Base-by-base conservation (phyloP, 352 stramenopile genomes). In the Aphanomyces stellatus region DNA sequence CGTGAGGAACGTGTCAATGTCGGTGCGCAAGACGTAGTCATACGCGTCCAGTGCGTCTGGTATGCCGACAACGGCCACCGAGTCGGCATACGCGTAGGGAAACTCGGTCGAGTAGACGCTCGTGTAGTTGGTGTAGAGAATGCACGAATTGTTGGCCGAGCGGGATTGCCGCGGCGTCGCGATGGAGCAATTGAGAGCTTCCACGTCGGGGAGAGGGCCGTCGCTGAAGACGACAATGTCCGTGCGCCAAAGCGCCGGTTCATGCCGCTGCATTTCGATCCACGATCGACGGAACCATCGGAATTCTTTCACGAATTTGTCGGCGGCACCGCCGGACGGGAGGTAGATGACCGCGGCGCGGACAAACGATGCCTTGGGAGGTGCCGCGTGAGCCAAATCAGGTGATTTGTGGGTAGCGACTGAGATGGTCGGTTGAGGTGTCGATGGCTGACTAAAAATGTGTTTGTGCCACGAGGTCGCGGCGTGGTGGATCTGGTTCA, bases 191-290 rank as follows among this genome's bases (percentile, higher is more conserved):
- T 60, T 60, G 51, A 60, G 51, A 4, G n/a, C 28, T 24, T 60
- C 51, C 11, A 42, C 22, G 11, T 28, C 51, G 1, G 51, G 4
- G 2, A 43, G 31, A 4, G 7, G 27, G 25, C 33, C 19, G 31
- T 60, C 51, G 30, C 15, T 60, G 31, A 41, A 60, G 10, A 60
- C 51, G 31, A 60, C 15, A 43, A 60, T 43, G 31, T 60, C 51
- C 11, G 51, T 60, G 51, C 51, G 51, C 51, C 51, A 60, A 17
- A 22, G 8, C 25, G 31, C 11, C 51, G 51, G 51, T 31, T 60
- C 51, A 27, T 22, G 24, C 51, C 25, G 19, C 13, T 37, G 25
- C 51, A 60, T 60, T 24, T 31, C 31, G 11, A 41, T 11, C 51
- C 51, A 60, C 25, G 25, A 41, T 10, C 51, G 51, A 2, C 28